Conservation (phyloP, 371 early-diverging fungal genomes). For the Mucor sp. region DNA sequence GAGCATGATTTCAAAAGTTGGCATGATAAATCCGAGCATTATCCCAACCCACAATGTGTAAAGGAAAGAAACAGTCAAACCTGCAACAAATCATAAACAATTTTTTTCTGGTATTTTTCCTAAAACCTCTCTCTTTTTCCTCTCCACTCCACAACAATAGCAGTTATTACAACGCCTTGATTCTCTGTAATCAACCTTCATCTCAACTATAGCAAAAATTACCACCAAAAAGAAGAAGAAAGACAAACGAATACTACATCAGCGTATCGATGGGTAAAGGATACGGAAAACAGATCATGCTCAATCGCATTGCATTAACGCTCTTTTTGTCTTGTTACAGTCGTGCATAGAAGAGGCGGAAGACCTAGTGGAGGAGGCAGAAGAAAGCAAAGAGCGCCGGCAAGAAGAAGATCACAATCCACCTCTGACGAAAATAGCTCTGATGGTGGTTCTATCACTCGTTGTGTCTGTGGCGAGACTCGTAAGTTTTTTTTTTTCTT, state of each 20-base stretch:
- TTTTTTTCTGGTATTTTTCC: conserved; percentile 2
- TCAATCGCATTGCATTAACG: neutral
- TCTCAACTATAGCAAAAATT: neutral
- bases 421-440: conserved; percentile 37
- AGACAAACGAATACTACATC: neutral
- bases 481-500: conserved; percentile 51
- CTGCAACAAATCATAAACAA: neutral
- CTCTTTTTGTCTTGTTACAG: neutral
- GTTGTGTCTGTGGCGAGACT: conserved; percentile 75
- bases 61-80: neutral
- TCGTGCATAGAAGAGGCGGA: conserved; percentile 19
- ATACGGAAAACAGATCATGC: neutral
- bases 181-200: neutral
- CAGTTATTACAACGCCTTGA: neutral
- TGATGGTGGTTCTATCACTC: conserved; percentile 69
- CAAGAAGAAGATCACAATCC: conserved; percentile 28
- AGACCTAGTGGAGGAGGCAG: conserved; percentile 1
- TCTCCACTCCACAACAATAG: neutral
- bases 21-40: neutral
- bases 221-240: neutral
- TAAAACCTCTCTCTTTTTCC: neutral
- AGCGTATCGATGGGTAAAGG: neutral
- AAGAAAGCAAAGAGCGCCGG: conserved; percentile 7
- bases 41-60: neutral
- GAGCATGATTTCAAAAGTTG: too few relatives aligned